Percentiles rank a stretch among this genome's conserved stretches.
These are phyloP conservation scores for Pseudonitzschia pungens DNA, from an alignment of 108 stramenopile species.

Conservation along the genomic window DNA sequence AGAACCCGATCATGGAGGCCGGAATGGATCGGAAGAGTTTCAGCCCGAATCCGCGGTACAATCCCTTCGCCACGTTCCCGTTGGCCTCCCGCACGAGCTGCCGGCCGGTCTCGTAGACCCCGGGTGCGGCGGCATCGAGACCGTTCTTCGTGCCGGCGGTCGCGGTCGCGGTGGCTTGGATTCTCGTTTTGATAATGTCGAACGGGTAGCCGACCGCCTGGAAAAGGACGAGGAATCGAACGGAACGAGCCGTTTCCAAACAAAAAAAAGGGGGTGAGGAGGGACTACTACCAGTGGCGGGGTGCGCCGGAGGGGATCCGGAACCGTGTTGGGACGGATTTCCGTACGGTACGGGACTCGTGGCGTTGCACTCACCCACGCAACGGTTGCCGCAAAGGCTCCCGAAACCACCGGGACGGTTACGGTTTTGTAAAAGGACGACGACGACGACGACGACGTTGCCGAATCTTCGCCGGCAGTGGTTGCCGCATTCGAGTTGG, in stretches of 20 bases:
- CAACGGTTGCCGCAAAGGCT: conserved; percentile 74
- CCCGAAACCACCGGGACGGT: conserved; percentile 65
- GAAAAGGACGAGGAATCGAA: not conserved
- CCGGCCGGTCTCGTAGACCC: conserved; percentile 54
- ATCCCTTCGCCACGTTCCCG: conserved; percentile 46
- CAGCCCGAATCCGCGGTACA: conserved; percentile 80
- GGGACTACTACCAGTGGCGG: too few species aligned
- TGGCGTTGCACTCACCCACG: conserved; percentile 79
- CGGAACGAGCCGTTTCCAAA: not conserved
- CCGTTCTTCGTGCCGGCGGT: not conserved
- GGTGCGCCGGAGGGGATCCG: too few species aligned
- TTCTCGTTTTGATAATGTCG: conserved; percentile 84
- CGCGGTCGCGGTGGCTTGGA: conserved; percentile 39
- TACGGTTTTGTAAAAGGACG: conserved; percentile 55
- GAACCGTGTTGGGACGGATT: too few species aligned
- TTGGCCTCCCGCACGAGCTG: conserved; percentile 57
- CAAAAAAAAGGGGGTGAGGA: not conserved
- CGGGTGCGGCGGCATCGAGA: not conserved
- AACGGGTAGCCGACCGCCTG: conserved; percentile 79
- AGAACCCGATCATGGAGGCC: conserved; percentile 77
- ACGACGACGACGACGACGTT: conserved; percentile 5
- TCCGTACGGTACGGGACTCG: too few species aligned
- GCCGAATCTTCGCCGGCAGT: not conserved
- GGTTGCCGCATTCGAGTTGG: not conserved
- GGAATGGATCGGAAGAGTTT: conserved; percentile 76